These are phyloP conservation scores for Cucumis sativus DNA, from an alignment of 306 rosid species.

Conservation along the genomic window Cucumber_9930_V3 NC_026658.2:23966001-23966500, in stretches of 20 bases:
- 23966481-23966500: constrained; percentile 56
- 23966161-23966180: neutral
- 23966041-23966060: neutral
- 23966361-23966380: constrained; percentile 73
- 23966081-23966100: neutral
- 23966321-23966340: constrained; percentile 75
- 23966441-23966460: constrained; percentile 34
- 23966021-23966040: constrained; percentile 43
- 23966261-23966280: neutral
- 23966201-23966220: neutral
- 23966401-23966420: constrained; percentile 56
- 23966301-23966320: constrained; percentile 79
- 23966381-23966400: constrained; percentile 90
- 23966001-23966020: constrained; percentile 66
- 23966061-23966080: neutral
- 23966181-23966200: neutral
- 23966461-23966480: constrained; percentile 85
- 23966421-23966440: constrained; percentile 56
- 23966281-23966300: constrained; percentile 4
- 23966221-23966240: neutral
- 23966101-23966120: neutral
- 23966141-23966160: neutral
- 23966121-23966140: neutral
- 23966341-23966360: constrained; percentile 69
- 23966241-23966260: neutral